These are phyloP conservation scores for Halophytophthora batemanensis DNA, from an alignment of 352 stramenopile species.

Conservation along the genomic window DNA sequence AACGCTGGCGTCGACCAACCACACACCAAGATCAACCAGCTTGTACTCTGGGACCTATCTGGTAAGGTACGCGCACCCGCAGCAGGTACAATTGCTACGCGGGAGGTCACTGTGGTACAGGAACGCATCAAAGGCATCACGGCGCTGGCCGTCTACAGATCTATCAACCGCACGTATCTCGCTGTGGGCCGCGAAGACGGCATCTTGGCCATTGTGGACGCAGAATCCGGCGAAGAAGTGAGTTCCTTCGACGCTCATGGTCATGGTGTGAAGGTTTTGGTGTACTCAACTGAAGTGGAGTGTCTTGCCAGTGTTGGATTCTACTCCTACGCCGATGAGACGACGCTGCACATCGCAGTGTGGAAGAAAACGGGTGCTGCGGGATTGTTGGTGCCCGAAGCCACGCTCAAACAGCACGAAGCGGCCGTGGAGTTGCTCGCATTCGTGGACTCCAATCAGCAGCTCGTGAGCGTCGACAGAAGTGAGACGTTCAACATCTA, in stretches of 20 bases:
- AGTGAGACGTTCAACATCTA: slow-evolving; percentile 41
- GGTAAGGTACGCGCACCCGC: slow-evolving; percentile 21
- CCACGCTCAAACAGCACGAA: slow-evolving; percentile 32
- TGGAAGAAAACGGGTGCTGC: slow-evolving; percentile 37
- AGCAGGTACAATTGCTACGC: slow-evolving; percentile 22
- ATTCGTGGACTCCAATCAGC: slow-evolving; percentile 58
- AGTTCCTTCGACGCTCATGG: slow-evolving; percentile 53
- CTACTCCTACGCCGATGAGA: slow-evolving; percentile 66
- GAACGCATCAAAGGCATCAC: slow-evolving; percentile 57
- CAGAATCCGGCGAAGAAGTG: slow-evolving; percentile 42
- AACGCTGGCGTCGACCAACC: slow-evolving; percentile 24
- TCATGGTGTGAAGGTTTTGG: slow-evolving; percentile 52
- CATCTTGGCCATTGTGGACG: slow-evolving; percentile 49
- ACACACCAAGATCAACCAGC: slow-evolving; percentile 50
- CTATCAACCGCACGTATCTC: slow-evolving; percentile 51
- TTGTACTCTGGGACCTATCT: slow-evolving; percentile 57
- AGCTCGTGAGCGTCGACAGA: slow-evolving; percentile 54
- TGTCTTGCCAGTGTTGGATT: slow-evolving; percentile 57
- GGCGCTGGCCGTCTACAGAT: slow-evolving; percentile 38
- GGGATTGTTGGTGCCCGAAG: slow-evolving; percentile 26
- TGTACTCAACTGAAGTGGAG: slow-evolving; percentile 42
- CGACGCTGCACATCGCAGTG: slow-evolving; percentile 53
- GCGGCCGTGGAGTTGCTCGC: slow-evolving; percentile 38
- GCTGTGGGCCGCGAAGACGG: slow-evolving; percentile 54
- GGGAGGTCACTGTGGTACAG: slow-evolving; percentile 25